Evolutionary conservation across 495 filamentous ascomycete genomes (phyloP), one percentile per base, ranked within the genome.

Genomic region (Cercophora scortea): DNA sequence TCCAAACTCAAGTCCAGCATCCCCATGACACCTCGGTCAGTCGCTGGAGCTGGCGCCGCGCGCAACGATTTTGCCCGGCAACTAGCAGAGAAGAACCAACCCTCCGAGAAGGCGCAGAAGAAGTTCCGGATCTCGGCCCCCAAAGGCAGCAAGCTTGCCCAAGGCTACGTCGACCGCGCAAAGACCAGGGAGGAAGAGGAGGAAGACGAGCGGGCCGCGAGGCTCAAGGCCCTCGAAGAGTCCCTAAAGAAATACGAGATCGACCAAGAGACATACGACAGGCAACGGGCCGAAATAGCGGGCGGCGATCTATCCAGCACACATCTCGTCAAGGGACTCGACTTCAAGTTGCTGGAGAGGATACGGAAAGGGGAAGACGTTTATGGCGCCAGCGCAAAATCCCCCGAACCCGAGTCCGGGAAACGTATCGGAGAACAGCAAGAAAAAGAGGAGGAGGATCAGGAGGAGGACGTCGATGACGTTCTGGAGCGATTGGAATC

Each of bases 251-350:
- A 89, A 51, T 83, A 84, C 36, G 83, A 93, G 69, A 91, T 96
- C 53, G 85, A 90, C 51, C 74, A 79, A 57, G 75, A 72, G 41
- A 85, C 80, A 4, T 95, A 91, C 63, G 85, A 89, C 47, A 80
- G 78, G 56, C 64, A 93, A 41, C 73, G 83, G 25, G 74, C 77
- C 44, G 80, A 94, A 58, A 87, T 96, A 48, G 82, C 90, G 4
- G 91, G 90, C 3, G 92, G 90, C 6, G 89, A 95, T 63, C 62
- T 89, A 32, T 69, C 69, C 3, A 86, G 84, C 59, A 92, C 88
- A 36, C 88, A 94, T 76, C 70, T 96, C 60, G 83, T 96, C 33
- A 97, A 96, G 68, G 93, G 93, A 2, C 68, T 98, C 52, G 94
- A 98, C 69, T 86, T 85, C 61, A 83, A 83, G 66, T 68, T 98